Base-by-base conservation (phyloP, 2,329 filamentous ascomycete species). In the Dactylonectria estremocensis region DNA sequence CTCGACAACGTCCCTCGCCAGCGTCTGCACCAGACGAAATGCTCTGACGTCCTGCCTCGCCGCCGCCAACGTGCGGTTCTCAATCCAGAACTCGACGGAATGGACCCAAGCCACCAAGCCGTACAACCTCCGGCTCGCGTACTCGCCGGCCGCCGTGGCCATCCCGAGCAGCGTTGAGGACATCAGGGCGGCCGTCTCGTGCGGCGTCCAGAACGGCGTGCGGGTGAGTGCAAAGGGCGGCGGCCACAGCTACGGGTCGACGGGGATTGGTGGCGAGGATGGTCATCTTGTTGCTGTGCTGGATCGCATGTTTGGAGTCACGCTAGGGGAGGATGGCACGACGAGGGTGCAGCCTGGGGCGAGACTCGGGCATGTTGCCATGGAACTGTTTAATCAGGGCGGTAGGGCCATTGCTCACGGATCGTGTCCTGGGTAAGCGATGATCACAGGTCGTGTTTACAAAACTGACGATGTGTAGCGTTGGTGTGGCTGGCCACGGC, bases 211-310 rank as follows among this genome's bases (percentile, higher is more conserved):
- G 24, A 68, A 77, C 49, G 77, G 77, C 11, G 76, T 86, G 28
- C 85, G 86, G 54, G 84, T 89, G 3, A 86, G 86, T 49, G 80
- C 86, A 3, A 84, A 83, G 66, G 81, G 83, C 43, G 87, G 87
- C 13, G 87, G 87, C 0, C 87, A 89, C 72, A 85, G 83, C 46
- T 89, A 87, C 75, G 87, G 79, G 0, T 87, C 85, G 45, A 86
- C 83, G 61, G 84, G 84, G 66, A 78, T 79, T 11, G 83, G 82
- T 1, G 83, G 83, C 3, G 76, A 79, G 22, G 77, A 84, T 68
- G 82, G 83, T 1, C 80, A 80, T 13, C 72, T 85, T 16, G 77
- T 85, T 14, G 72, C 86, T 33, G 79, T 82, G 50, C 67, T 85
- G 31, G 79, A 83, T 40, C 74, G 77, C 3, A 81, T 84, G 76